phyloP scores from a whole-genome alignment of 768 basidiomycete genomes.

The Suillus occidentalis region DNA sequence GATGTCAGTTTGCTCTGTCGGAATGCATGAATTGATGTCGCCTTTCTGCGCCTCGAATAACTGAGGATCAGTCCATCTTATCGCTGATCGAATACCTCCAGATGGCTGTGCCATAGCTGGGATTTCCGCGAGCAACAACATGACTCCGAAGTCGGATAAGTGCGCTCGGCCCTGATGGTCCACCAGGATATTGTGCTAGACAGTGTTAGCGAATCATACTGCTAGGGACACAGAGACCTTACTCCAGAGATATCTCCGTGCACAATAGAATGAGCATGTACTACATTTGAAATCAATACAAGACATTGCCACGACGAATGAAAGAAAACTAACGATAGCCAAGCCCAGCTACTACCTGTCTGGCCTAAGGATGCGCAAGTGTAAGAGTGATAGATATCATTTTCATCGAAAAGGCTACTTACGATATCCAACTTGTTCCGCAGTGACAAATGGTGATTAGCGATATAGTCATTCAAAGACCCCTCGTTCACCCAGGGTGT shows the following conservation, averaged over 20 bases:
- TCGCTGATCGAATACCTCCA: not conserved
- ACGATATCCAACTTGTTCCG: conserved; percentile 17
- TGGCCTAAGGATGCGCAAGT: not conserved
- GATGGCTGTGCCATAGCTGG: not conserved
- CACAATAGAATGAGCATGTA: conserved; percentile 5
- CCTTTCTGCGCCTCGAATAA: not conserved
- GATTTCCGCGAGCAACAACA: conserved; percentile 3
- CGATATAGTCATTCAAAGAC: conserved; percentile 18
- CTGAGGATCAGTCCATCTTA: conserved; percentile 12
- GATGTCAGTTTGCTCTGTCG: conserved; percentile 1
- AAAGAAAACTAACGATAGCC: conserved; percentile 4
- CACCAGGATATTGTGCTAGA: conserved; percentile 10
- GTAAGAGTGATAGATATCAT: not conserved
- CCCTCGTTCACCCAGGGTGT: conserved; percentile 28
- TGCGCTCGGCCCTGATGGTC: not conserved
- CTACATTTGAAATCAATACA: not conserved
- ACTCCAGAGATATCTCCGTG: conserved; percentile 12
- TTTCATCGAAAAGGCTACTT: not conserved
- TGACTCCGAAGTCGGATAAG: conserved; percentile 6
- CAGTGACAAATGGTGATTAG: conserved; percentile 5
- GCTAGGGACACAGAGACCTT: not conserved
- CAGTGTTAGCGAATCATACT: not conserved
- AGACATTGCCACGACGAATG: not conserved
- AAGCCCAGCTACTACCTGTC: conserved; percentile 2
- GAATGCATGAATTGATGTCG: not conserved